phyloP scores from a whole-genome alignment of 2,329 filamentous ascomycete genomes.

The Neofusicoccum kwambonambiense region DNA sequence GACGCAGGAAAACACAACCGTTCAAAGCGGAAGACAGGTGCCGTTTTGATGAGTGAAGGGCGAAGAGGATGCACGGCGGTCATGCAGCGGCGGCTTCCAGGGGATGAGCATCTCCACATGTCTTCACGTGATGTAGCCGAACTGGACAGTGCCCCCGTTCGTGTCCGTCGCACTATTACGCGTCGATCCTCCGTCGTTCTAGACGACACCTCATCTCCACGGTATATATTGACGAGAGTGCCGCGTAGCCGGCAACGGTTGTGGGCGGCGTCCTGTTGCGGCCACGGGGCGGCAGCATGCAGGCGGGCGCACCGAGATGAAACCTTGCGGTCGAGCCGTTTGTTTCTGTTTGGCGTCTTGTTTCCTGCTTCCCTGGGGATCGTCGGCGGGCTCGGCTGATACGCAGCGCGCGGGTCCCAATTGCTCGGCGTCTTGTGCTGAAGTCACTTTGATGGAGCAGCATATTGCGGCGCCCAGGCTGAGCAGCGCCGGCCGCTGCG shows the following conservation, averaged over 20 bases:
- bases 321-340: background rate
- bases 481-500: background rate
- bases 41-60: background rate
- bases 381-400: background rate
- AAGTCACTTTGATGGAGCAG: constrained; percentile 1
- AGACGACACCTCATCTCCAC: constrained; percentile 6
- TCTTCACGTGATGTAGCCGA: background rate
- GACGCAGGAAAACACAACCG: too few species aligned
- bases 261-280: background rate
- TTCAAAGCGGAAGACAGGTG: background rate
- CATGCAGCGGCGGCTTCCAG: background rate
- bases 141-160: background rate
- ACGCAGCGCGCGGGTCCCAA: background rate
- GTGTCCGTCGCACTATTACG: background rate
- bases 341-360: background rate
- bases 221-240: background rate
- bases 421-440: background rate
- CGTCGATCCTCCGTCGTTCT: constrained; percentile 1
- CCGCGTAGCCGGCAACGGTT: background rate
- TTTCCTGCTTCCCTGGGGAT: background rate
- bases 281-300: background rate
- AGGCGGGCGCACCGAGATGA: background rate
- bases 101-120: background rate
- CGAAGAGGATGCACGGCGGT: background rate
- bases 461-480: background rate